These are phyloP conservation scores for Neonectria sp. DNA, from an alignment of 2,329 filamentous ascomycete genomes.

Conservation along the genomic window DNA sequence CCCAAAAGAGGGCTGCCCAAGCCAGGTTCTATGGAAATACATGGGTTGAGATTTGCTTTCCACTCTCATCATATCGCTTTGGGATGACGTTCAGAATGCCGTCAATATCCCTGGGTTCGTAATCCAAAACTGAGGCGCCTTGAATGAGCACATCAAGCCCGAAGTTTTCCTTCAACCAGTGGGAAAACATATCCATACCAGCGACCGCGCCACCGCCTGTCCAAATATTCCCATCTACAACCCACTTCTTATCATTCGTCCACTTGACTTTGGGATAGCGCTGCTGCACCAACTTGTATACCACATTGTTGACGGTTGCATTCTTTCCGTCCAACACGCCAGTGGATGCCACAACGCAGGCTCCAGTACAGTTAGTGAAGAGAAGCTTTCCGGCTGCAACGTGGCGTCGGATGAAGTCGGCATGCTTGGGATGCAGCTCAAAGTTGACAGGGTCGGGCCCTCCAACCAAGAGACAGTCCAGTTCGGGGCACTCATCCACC, in stretches of 20 bases:
- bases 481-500: conserved; percentile 53
- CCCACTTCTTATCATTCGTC: conserved; percentile 60
- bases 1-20: no score
- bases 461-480: conserved; percentile 56
- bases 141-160: neutral
- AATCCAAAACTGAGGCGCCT: neutral
- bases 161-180: conserved; percentile 47
- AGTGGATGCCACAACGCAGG: conserved; percentile 48
- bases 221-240: conserved; percentile 63
- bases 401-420: conserved; percentile 53
- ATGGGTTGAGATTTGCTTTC: conserved; percentile 2
- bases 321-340: conserved; percentile 59
- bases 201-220: conserved; percentile 60
- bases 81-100: neutral
- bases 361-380: conserved; percentile 57
- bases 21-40: neutral
- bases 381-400: conserved; percentile 54
- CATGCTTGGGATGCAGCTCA: conserved; percentile 48
- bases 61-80: neutral
- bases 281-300: conserved; percentile 48
- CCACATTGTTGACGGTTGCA: conserved; percentile 60
- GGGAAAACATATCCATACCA: conserved; percentile 61
- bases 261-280: conserved; percentile 59
- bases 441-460: conserved; percentile 48
- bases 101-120: neutral